Percentiles rank a stretch among this genome's conserved stretches.
phyloP scores from a whole-genome alignment of 2,329 filamentous ascomycete genomes.

The Diaporthe caulivora region DNA sequence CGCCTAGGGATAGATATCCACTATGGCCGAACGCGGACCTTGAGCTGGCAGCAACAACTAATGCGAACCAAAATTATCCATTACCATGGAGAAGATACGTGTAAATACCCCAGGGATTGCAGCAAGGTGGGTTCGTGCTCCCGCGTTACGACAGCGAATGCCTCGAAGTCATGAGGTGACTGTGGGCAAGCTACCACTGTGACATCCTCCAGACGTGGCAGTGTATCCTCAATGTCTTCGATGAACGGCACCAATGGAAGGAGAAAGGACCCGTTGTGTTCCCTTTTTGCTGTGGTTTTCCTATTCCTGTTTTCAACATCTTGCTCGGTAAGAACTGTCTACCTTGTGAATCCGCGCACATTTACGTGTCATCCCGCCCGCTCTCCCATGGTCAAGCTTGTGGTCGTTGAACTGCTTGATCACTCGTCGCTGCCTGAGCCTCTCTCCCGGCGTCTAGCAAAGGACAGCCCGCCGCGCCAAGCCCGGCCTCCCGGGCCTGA shows the following conservation, averaged over 20 bases:
- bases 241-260: not conserved
- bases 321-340: not conserved
- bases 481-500: no score
- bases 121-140: not conserved
- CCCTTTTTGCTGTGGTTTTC: no score
- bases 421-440: no score
- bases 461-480: no score
- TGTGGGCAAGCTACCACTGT: no score
- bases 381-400: no score
- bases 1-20: not conserved
- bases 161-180: not conserved
- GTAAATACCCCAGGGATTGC: not conserved
- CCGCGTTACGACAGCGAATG: not conserved
- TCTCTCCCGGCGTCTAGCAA: no score
- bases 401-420: no score
- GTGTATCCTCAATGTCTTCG: not conserved
- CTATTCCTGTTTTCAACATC: not conserved
- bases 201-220: not conserved
- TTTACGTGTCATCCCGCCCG: no score
- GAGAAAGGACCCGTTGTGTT: not conserved
- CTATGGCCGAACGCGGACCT: conserved; percentile 15
- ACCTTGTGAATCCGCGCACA: not conserved
- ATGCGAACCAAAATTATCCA: not conserved
- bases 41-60: not conserved
- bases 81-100: not conserved